Conservation (phyloP, 2,329 filamentous ascomycete species). For the Beauveria bassiana region DNA sequence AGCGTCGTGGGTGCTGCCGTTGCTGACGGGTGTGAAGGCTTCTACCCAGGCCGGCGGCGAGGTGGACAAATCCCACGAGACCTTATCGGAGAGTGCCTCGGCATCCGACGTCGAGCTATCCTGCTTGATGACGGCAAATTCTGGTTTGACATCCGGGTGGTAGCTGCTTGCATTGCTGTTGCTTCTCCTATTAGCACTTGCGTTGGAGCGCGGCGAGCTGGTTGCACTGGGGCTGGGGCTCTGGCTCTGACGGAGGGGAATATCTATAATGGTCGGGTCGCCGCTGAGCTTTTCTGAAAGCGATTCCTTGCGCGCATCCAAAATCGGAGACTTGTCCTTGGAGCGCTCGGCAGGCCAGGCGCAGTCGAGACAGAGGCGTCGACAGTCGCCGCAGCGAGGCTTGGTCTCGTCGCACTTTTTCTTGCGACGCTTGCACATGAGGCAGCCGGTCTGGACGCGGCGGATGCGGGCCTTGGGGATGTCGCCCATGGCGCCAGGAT, state of each 20-base stretch:
- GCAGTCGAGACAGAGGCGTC: constrained; percentile 27
- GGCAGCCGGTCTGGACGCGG: constrained; percentile 31
- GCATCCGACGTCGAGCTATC: constrained; percentile 8
- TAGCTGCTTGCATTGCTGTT: constrained; percentile 15
- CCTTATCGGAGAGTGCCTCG: constrained; percentile 15
- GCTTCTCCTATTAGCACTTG: constrained; percentile 11
- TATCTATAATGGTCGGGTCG: constrained; percentile 13
- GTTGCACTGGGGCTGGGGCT: constrained; percentile 13
- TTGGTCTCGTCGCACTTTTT: constrained; percentile 41
- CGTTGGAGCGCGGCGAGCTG: constrained; percentile 13
- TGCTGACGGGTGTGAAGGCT: constrained; percentile 19
- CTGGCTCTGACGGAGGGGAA: constrained; percentile 16
- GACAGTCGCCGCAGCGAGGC: constrained; percentile 32
- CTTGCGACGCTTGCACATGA: constrained; percentile 38
- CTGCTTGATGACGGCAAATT: background rate
- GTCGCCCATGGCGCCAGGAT: constrained; percentile 12
- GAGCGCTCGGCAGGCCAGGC: constrained; percentile 22
- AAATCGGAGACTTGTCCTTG: constrained; percentile 6
- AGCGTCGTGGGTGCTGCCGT: constrained; percentile 18
- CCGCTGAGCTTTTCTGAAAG: background rate
- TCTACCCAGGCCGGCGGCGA: constrained; percentile 20
- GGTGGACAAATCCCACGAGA: constrained; percentile 18
- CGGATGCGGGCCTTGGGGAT: constrained; percentile 26
- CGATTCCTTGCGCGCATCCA: background rate
- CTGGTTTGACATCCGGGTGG: background rate